These are phyloP conservation scores for Salix udensis DNA, from an alignment of 345 rosid species.

Conservation along the genomic window DNA sequence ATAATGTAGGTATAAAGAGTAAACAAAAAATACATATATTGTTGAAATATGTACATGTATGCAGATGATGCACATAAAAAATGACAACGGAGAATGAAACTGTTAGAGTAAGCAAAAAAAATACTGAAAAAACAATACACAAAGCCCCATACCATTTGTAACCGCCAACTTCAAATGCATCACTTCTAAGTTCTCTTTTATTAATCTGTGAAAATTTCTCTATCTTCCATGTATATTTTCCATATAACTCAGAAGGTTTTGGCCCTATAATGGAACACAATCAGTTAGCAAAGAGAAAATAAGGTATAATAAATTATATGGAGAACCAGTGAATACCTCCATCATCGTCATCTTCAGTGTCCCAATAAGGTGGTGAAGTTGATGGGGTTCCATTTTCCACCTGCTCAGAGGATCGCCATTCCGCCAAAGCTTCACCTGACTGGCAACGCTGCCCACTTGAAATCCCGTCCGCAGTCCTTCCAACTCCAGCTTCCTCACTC, in stretches of 20 bases:
- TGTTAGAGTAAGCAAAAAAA: background rate
- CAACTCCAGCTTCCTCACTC: conserved; percentile 67
- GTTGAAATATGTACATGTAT: background rate
- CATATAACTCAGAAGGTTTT: conserved; percentile 71
- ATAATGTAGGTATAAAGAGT: background rate
- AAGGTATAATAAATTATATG: background rate
- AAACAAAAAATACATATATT: too few relatives aligned
- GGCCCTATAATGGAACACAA: conserved; percentile 45
- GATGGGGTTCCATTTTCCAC: conserved; percentile 85
- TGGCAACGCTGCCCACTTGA: conserved; percentile 55
- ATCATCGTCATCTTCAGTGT: conserved; percentile 73
- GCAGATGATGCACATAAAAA: background rate
- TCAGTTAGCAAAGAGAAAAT: conserved; percentile 9
- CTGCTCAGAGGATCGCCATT: conserved; percentile 94
- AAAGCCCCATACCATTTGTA: conserved; percentile 68
- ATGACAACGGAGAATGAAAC: background rate
- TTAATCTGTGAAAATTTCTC: conserved; percentile 77
- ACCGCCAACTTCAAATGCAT: conserved; percentile 82
- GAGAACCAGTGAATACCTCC: conserved; percentile 41
- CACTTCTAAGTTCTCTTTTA: conserved; percentile 75
- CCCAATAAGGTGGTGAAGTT: conserved; percentile 88
- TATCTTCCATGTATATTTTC: conserved; percentile 86
- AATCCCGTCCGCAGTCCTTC: conserved; percentile 60
- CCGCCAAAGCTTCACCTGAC: conserved; percentile 74
- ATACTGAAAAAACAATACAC: conserved; percentile 9